Evolutionary conservation across 169 alveolate species (phyloP).

Genomic region (Plasmodium vinckei): DNA sequence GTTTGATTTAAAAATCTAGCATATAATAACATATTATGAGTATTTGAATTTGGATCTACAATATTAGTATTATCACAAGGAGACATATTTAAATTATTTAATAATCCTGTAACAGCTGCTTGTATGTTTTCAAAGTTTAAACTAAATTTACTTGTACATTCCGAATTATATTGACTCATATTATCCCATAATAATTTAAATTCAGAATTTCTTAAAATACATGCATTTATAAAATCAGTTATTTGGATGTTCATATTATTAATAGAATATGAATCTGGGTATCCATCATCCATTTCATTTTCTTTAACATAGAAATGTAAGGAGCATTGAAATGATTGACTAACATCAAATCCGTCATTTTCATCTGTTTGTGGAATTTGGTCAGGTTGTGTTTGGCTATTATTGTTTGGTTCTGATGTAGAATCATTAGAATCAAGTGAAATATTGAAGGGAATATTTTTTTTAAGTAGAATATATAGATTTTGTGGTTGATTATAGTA

Average conservation of each 20-base stretch:
- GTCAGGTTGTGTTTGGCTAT: no score
- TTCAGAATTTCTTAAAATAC: conserved; percentile 76
- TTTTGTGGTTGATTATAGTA: conserved; percentile 47
- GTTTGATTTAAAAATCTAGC: conserved; percentile 76
- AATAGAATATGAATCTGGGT: conserved; percentile 79
- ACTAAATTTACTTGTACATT: conserved; percentile 78
- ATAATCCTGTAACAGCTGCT: conserved; percentile 80
- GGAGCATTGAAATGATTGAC: conserved; percentile 67
- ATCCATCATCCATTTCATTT: conserved; percentile 74
- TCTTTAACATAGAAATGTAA: conserved; percentile 76
- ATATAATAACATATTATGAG: conserved; percentile 78
- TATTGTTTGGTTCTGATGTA: not conserved
- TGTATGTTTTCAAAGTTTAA: conserved; percentile 78
- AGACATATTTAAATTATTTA: conserved; percentile 75
- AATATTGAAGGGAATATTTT: not conserved
- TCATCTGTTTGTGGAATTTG: conserved; percentile 4
- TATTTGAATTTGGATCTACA: conserved; percentile 72
- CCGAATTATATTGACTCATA: conserved; percentile 70
- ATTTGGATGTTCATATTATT: conserved; percentile 78
- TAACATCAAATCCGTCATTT: conserved; percentile 34
- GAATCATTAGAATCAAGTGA: not conserved
- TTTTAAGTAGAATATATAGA: conserved; percentile 31
- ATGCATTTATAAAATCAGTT: conserved; percentile 77
- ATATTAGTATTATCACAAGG: conserved; percentile 78
- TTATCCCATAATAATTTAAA: conserved; percentile 78